Base-by-base conservation (phyloP, 495 filamentous ascomycete genomes). In the Penicillium desertorum region DNA sequence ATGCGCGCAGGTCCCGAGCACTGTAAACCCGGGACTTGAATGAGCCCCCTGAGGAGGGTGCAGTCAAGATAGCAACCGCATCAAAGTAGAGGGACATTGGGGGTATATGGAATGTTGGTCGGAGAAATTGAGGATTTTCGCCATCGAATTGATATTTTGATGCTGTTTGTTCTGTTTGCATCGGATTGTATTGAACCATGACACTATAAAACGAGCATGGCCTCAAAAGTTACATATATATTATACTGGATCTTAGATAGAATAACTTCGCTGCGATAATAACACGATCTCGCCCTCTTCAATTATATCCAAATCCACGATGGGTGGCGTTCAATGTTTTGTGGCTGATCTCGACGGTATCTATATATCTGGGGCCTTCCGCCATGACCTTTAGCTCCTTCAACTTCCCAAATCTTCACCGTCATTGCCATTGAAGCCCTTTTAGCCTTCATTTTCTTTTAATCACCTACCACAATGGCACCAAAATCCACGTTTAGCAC, bases 81-180 rank as follows among this genome's bases (percentile, higher is more conserved):
- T 98, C 94, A 69, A 94, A 87, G 74, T 98, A 98, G 57, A 98
- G 89, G 46, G 93, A 96, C 94, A 98, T 95, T 43, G 57, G 44
- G 59, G 42, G 20, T 16, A 12, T 29, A 12, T 29, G 23, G 45
- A 10, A 41, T 27, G 36, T 39, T 39, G 36, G 6, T 39, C 16
- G 30, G 46, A 22, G 27, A 42, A 45, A 19, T 61, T 45, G 57
- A 53, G 39, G 62, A 63, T 45, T 60, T 54, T 30, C 39, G 42
- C 25, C 5, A 42, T 45, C 47, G 32, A 47, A 22, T 43, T 34
- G 41, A 60, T 54, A 17, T 45, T 54, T 34, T 17, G 19, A 30
- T 14, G 9, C 29, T 58, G 48, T 58, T 54, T 58, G 55, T 11
- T 58, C n/a, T 68, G 69, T 70, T 70, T 70, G 69, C 60, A 63